Base-by-base conservation (phyloP, 305 asterid species). In the Withania somnifera region DNA sequence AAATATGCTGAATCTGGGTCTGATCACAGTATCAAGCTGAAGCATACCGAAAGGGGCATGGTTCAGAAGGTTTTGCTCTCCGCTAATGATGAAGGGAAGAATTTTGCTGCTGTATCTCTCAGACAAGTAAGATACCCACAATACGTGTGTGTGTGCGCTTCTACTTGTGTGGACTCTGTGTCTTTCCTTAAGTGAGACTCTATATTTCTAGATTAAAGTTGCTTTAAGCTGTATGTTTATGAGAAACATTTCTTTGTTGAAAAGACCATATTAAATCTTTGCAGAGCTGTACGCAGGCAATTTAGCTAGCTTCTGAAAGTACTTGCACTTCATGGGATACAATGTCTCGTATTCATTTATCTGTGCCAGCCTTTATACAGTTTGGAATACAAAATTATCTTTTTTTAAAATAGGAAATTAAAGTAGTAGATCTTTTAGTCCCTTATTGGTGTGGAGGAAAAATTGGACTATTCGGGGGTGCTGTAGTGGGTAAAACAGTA, bases 21-120 rank as follows among this genome's bases (percentile, higher is more conserved):
- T 19, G 99, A 96, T 83, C 98, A 94, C 66, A 96, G 98, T 82
- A 88, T 96, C 82, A 96, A 96, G 84, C 87, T 96, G 81, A 93
- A 93, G 93, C 99, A 96, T 81, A 96, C 98, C 1, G 98, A 96
- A 87, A 88, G 94, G 82, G 99, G 98, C 61, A 90, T 90, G 94
- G 99, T 96, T 84, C 97, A 96, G 81, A 94, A 93, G 84, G 98
- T 96, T 10, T 87, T 93, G 68, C 91, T 91, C 57, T 93, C 98
- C 14, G 91, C 97, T 67, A 94, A 96, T 80, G 98, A 93, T 56
- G 98, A 93, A 13, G 98, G 98, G 63, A 94, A 91, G 85, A 91
- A 90, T 79, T 93, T 89, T 79, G 98, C 97, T 7, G 97, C 87
- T 2, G 99, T 97, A 34, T 93, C 97, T 69, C 80, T 97, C 82